Evolutionary conservation across 352 stramenopile genomes (phyloP).

Genomic region (Globisporangium acanthophoron): DNA sequence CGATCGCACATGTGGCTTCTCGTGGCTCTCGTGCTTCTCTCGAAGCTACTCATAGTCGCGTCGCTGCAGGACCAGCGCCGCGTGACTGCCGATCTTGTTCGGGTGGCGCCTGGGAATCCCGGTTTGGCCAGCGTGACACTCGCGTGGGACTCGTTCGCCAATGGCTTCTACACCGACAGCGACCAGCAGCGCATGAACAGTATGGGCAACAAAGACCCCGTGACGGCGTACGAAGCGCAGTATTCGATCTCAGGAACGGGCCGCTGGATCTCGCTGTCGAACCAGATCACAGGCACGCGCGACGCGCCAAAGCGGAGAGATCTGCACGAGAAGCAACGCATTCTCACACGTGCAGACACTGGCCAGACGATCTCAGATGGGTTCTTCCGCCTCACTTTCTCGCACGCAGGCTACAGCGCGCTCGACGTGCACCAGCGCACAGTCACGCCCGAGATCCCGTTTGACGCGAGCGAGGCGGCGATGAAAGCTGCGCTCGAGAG

Average conservation of each 20-base stretch:
- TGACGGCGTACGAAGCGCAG: conserved; percentile 54
- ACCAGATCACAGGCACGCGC: conserved; percentile 26
- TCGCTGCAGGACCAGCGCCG: conserved; percentile 12
- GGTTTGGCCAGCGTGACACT: conserved; percentile 30
- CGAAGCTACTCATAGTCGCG: not conserved
- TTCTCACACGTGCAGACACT: conserved; percentile 45
- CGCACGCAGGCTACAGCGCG: conserved; percentile 27
- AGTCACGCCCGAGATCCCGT: conserved; percentile 58
- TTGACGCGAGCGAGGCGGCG: conserved; percentile 54
- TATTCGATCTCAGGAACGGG: conserved; percentile 37
- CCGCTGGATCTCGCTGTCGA: conserved; percentile 29
- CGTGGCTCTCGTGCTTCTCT: not conserved
- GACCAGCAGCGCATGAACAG: conserved; percentile 8
- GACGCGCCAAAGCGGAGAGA: conserved; percentile 4
- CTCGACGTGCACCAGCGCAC: conserved; percentile 33
- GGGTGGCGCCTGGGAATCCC: conserved; percentile 32
- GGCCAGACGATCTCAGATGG: conserved; percentile 42
- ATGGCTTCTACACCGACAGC: conserved; percentile 13
- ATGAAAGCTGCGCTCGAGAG: conserved; percentile 69
- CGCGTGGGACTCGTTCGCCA: conserved; percentile 40
- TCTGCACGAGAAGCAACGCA: conserved; percentile 38
- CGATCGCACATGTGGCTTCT: too few species aligned
- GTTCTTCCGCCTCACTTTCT: conserved; percentile 47
- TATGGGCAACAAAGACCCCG: conserved; percentile 18
- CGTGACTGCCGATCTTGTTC: conserved; percentile 24